Evolutionary conservation across 768 basidiomycete species (phyloP).

Genomic region (Cystobasidium onofrii): DNA sequence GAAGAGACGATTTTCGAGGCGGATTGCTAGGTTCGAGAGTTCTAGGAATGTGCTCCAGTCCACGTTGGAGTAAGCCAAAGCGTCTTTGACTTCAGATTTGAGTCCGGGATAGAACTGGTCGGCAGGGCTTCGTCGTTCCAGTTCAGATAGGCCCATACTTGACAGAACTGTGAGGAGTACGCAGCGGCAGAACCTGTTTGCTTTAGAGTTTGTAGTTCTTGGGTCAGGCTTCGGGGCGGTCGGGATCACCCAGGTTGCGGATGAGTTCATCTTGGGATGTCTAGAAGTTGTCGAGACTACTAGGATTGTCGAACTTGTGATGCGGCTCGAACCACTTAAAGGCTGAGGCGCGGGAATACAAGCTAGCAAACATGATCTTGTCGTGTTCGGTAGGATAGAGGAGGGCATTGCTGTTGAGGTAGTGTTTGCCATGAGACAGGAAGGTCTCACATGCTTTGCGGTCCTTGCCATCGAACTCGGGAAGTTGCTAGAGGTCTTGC

Average conservation of each 20-base stretch:
- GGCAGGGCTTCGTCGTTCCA: slow-evolving; percentile 8
- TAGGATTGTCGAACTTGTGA: background rate
- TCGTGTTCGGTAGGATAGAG: background rate
- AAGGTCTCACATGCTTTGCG: too few species aligned
- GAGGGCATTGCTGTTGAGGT: too few species aligned
- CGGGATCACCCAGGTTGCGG: background rate
- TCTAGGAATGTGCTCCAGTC: background rate
- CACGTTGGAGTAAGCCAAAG: background rate
- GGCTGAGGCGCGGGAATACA: background rate
- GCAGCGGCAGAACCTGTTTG: slow-evolving; percentile 8
- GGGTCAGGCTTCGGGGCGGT: background rate
- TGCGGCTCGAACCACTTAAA: background rate
- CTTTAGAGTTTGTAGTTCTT: background rate
- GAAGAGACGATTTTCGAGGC: background rate
- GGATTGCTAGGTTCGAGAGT: background rate
- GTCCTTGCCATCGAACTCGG: too few species aligned
- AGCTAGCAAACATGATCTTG: background rate
- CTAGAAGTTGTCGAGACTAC: background rate
- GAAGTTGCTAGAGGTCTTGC: too few species aligned
- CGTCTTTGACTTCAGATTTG: background rate
- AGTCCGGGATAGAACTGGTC: background rate
- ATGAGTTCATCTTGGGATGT: background rate
- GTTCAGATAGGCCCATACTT: background rate
- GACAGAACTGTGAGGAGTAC: background rate
- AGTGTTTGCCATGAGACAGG: too few species aligned